Evolutionary conservation across 148 eudicot species (phyloP).

Genomic region (Diospyros kaki): DNA sequence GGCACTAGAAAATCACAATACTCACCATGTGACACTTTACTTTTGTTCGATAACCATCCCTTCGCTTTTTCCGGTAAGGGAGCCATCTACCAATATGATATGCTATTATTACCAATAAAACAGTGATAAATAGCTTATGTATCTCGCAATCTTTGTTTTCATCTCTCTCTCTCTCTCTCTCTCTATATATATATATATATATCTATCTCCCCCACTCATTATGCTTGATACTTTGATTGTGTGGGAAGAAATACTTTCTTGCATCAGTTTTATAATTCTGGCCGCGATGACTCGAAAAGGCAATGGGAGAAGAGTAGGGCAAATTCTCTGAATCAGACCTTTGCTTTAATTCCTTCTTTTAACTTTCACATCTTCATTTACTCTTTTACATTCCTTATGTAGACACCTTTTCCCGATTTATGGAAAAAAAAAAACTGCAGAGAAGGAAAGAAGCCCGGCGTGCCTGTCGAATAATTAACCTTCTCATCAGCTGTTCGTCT

Average conservation of each 20-base stretch:
- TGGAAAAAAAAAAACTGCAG: not conserved
- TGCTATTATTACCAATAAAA: conserved; percentile 22
- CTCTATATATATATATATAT: too few species aligned
- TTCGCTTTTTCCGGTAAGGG: conserved; percentile 53
- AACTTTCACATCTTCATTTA: not conserved
- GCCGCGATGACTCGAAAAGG: not conserved
- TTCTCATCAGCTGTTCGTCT: not conserved
- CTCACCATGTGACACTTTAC: not conserved
- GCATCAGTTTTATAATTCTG: too few species aligned
- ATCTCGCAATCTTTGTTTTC: not conserved
- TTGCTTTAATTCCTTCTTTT: not conserved
- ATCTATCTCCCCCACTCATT: too few species aligned
- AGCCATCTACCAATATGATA: conserved; percentile 30
- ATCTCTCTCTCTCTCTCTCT: not conserved
- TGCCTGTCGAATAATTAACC: not conserved
- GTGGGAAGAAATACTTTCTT: too few species aligned
- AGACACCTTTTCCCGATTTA: not conserved
- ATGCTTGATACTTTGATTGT: too few species aligned
- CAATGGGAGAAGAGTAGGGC: not conserved
- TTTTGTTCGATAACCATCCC: conserved; percentile 28
- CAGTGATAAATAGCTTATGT: not conserved
- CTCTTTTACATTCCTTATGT: not conserved
- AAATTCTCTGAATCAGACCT: not conserved
- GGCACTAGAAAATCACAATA: conserved; percentile 14
- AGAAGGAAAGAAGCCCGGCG: too few species aligned